Percentiles rank a stretch among this genome's conserved stretches.
Evolutionary conservation across 495 filamentous ascomycete genomes (phyloP).

Genomic region (Pyronema domesticum): DNA sequence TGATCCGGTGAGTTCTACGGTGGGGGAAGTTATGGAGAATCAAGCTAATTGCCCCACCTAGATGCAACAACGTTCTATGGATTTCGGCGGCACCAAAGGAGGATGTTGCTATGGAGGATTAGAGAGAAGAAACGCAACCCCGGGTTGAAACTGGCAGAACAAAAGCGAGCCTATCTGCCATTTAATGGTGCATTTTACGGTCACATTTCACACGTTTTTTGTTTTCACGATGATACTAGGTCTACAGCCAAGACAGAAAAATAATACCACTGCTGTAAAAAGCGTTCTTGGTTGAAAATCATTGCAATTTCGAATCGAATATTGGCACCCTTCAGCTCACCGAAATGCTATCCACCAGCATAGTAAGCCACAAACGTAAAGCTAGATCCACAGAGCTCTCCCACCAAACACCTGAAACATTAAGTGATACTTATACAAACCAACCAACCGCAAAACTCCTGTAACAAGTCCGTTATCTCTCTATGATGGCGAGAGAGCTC

Average conservation of each 20-base stretch:
- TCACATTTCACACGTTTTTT: too few species aligned
- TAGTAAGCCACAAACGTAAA: not conserved
- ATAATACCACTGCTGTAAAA: too few species aligned
- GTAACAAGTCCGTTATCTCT: too few species aligned
- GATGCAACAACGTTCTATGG: constrained; percentile 93
- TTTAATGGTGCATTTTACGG: too few species aligned
- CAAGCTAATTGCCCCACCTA: constrained; percentile 26
- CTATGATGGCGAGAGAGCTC: constrained; percentile 42
- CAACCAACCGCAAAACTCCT: not conserved
- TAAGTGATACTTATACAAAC: not conserved
- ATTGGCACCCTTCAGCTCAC: too few species aligned
- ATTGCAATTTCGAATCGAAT: too few species aligned
- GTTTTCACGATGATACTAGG: too few species aligned
- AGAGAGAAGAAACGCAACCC: not conserved
- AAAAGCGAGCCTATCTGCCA: too few species aligned
- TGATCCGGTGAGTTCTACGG: constrained; percentile 53
- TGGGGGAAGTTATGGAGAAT: not conserved
- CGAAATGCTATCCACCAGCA: not conserved
- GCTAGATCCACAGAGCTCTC: not conserved
- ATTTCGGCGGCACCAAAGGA: constrained; percentile 34
- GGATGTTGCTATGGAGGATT: constrained; percentile 36
- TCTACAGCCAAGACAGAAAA: too few species aligned
- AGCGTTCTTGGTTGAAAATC: too few species aligned
- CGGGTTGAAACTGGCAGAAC: too few species aligned
- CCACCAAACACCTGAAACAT: not conserved